phyloP scores from a whole-genome alignment of 192 early-diverging fungal genomes.

The Podila epicladia region DNA sequence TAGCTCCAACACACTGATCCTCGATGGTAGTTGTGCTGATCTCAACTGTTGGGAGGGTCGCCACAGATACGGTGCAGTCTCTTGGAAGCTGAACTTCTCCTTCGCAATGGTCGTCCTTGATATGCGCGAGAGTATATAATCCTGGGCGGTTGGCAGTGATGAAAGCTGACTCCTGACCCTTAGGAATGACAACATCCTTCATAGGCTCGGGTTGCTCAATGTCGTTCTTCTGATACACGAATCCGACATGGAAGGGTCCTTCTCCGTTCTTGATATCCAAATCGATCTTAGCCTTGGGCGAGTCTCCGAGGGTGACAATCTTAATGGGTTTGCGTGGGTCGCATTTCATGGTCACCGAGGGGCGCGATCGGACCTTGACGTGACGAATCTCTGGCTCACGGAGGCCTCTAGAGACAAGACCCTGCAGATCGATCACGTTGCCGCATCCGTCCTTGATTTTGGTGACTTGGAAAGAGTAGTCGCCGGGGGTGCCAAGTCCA shows the following conservation, averaged over 20 bases:
- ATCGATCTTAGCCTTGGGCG: slow-evolving; percentile 8
- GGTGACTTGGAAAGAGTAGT: slow-evolving; percentile 29
- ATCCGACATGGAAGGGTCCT: slow-evolving; percentile 30
- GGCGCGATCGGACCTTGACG: slow-evolving; percentile 29
- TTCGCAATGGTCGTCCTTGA: slow-evolving; percentile 33
- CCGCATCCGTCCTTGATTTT: slow-evolving; percentile 37
- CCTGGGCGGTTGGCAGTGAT: slow-evolving; percentile 29
- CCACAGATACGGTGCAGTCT: slow-evolving; percentile 35
- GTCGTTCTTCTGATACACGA: slow-evolving; percentile 37
- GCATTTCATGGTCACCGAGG: slow-evolving; percentile 27
- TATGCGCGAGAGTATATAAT: slow-evolving; percentile 33
- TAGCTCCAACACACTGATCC: slow-evolving; percentile 40
- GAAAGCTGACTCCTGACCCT: background rate
- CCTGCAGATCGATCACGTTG: slow-evolving; percentile 25
- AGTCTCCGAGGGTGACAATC: slow-evolving; percentile 19
- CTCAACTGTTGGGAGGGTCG: slow-evolving; percentile 26
- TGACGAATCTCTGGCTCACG: slow-evolving; percentile 38
- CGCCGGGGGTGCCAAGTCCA: slow-evolving; percentile 25
- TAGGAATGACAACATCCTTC: slow-evolving; percentile 18
- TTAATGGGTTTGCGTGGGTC: slow-evolving; percentile 34
- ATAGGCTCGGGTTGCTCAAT: slow-evolving; percentile 34
- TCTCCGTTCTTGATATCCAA: slow-evolving; percentile 21
- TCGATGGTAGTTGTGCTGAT: slow-evolving; percentile 33
- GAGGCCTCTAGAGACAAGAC: slow-evolving; percentile 19
- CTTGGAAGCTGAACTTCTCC: slow-evolving; percentile 24